Percentiles rank a stretch among this genome's conserved stretches.
Evolutionary conservation across 2,329 filamentous ascomycete genomes (phyloP).

Genomic region (Diaporthe sp.): DNA sequence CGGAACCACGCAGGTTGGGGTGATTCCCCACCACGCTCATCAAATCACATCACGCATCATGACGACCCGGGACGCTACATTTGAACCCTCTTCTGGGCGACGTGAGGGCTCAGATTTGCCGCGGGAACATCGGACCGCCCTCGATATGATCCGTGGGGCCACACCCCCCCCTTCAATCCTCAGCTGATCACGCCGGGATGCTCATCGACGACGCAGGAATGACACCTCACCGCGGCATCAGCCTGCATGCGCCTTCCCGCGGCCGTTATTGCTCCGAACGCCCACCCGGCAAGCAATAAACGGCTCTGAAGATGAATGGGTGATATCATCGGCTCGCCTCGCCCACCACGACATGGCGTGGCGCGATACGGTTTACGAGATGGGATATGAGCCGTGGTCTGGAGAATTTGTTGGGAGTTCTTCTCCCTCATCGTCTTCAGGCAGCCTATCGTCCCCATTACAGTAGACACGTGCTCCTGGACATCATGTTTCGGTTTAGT

Average conservation of each 20-base stretch:
- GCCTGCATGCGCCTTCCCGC: conserved; percentile 7
- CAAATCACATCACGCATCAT: conserved; percentile 2
- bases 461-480: neutral
- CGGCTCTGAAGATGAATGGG: neutral
- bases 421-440: neutral
- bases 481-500: neutral
- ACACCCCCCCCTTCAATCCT: neutral
- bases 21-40: neutral
- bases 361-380: neutral
- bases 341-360: neutral
- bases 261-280: neutral
- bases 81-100: neutral
- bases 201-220: conserved; percentile 9
- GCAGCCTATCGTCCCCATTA: neutral
- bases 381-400: neutral
- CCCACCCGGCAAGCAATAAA: neutral
- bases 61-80: conserved; percentile 12
- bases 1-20: conserved; percentile 23
- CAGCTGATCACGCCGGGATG: conserved; percentile 4
- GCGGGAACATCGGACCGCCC: conserved; percentile 15
- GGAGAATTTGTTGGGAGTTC: neutral
- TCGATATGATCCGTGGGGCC: conserved; percentile 16
- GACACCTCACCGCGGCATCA: neutral
- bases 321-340: conserved; percentile 23
- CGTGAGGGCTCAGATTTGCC: conserved; percentile 18